Percentiles rank a stretch among this genome's conserved stretches.
Evolutionary conservation across 164 flowering plant genomes (phyloP).

Genomic region (Dillenia suffruticosa): DNA sequence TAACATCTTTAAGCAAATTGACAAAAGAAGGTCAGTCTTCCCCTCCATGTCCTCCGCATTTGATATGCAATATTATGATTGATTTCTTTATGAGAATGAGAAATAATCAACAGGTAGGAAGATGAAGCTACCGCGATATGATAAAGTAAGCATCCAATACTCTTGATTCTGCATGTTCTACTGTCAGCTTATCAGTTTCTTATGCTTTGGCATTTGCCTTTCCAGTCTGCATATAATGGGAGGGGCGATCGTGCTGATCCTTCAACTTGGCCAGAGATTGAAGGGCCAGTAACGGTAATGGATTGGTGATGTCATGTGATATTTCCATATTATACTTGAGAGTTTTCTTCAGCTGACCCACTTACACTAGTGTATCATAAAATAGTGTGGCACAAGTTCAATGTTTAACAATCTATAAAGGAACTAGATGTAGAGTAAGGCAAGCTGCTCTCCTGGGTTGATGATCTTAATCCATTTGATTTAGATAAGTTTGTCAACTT

Average conservation of each 20-base stretch:
- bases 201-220: neutral
- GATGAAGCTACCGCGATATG: slow-evolving; percentile 92
- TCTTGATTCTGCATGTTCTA: neutral
- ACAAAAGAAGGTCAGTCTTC: slow-evolving; percentile 67
- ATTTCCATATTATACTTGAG: too few relatives aligned
- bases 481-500: too few relatives aligned
- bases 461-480: too few relatives aligned
- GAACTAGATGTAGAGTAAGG: too few relatives aligned
- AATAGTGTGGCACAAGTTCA: too few relatives aligned
- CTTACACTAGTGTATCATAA: too few relatives aligned
- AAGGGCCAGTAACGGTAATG: slow-evolving; percentile 84
- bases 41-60: neutral
- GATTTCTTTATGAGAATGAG: neutral
- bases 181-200: neutral
- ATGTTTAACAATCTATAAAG: too few relatives aligned
- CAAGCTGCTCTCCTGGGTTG: too few relatives aligned
- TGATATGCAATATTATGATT: neutral
- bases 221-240: slow-evolving; percentile 84
- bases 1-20: slow-evolving; percentile 52
- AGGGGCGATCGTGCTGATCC: slow-evolving; percentile 89
- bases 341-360: too few relatives aligned
- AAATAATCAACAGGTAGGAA: slow-evolving; percentile 53
- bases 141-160: slow-evolving; percentile 58
- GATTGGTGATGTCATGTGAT: too few relatives aligned
- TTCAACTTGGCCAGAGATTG: slow-evolving; percentile 90